Base-by-base conservation (phyloP, 2,329 filamentous ascomycete genomes). In the Exophiala dermatitidis region DNA sequence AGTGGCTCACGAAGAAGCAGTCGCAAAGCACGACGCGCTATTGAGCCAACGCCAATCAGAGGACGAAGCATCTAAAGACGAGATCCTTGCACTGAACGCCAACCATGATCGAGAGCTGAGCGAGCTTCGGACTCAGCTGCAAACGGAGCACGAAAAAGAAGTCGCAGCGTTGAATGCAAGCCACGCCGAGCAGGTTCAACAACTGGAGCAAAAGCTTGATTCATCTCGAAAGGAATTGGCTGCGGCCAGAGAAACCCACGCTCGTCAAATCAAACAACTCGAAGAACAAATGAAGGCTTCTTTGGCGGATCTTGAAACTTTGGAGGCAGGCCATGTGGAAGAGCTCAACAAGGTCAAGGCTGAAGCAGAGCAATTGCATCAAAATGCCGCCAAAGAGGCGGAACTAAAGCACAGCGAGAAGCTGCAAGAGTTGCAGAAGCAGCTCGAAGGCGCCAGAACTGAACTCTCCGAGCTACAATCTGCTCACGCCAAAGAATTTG, bases 181-280 rank as follows among this genome's bases (percentile, higher is more conserved):
- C 1, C 67, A 71, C 51, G 61, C 66, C 10, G 53, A 59, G 10
- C 67, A 69, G 45, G 53, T 72, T 28, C 63, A 69, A 42, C 47
- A 62, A 36, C 63, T 71, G 3, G 62, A 69, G 46, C 61, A 68
- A 36, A 69, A 69, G 46, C 62, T 72, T 26, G 56, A 63, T 29
- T 62, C 62, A 0, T 64, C 68, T 1, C 66, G 71, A 54, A 63
- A 68, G 45, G 64, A 68, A 28, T 8, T 48, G 1, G 28, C 43
- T 10, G n/a, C 51, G 6, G 12, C 53, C n/a, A 56, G 54, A 42
- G 34, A 56, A 37, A 51, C 30, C 6, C 59, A 61, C 45, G 49
- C 57, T n/a, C 37, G 44, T 19, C 52, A 60, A 28, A 53, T 60
- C 36, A 50, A 56, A 36, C 44, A 59, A 44, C 29, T 60, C 12